Evolutionary conservation across 2,329 filamentous ascomycete species (phyloP).

Genomic region (Ceratocystis cacaofunesta): DNA sequence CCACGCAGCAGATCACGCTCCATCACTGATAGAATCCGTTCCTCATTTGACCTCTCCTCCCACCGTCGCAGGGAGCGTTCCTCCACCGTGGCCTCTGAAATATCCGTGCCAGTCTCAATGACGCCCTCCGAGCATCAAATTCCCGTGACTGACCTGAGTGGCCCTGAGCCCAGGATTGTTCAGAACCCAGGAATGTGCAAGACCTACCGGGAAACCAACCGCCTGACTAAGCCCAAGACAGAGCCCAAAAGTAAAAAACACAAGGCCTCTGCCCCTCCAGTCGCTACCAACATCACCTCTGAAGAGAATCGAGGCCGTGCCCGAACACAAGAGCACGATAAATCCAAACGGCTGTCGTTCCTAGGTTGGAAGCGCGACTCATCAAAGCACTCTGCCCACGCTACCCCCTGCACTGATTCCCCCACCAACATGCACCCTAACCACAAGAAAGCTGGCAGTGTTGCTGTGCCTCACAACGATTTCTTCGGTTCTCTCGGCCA

Average conservation of each 20-base stretch:
- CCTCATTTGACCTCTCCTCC: conserved; percentile 11
- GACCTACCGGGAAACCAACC: conserved; percentile 9
- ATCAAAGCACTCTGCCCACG: conserved; percentile 3
- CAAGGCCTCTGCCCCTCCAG: conserved; percentile 2
- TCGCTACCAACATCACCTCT: conserved; percentile 12
- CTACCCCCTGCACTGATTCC: background rate
- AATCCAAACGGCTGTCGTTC: conserved; percentile 13
- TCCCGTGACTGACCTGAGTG: conserved; percentile 15
- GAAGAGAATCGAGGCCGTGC: conserved; percentile 11
- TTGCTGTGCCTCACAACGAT: background rate
- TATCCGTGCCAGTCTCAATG: conserved; percentile 10
- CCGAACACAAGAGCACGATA: conserved; percentile 9
- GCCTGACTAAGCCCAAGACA: conserved; percentile 2
- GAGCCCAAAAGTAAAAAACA: conserved; percentile 6
- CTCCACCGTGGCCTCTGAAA: conserved; percentile 7
- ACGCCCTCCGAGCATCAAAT: conserved; percentile 10
- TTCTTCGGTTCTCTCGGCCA: background rate
- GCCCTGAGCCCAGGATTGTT: conserved; percentile 14
- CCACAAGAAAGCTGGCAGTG: background rate
- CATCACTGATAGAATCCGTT: conserved; percentile 14
- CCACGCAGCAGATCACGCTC: conserved; percentile 13
- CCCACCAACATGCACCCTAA: background rate
- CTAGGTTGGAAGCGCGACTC: conserved; percentile 13
- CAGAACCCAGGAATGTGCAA: conserved; percentile 15
- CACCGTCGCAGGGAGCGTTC: conserved; percentile 6